Percentiles rank a stretch among this genome's conserved stretches.
Evolutionary conservation across 139 green algal genomes (phyloP).

Genomic region (Chlorella sp.): DNA sequence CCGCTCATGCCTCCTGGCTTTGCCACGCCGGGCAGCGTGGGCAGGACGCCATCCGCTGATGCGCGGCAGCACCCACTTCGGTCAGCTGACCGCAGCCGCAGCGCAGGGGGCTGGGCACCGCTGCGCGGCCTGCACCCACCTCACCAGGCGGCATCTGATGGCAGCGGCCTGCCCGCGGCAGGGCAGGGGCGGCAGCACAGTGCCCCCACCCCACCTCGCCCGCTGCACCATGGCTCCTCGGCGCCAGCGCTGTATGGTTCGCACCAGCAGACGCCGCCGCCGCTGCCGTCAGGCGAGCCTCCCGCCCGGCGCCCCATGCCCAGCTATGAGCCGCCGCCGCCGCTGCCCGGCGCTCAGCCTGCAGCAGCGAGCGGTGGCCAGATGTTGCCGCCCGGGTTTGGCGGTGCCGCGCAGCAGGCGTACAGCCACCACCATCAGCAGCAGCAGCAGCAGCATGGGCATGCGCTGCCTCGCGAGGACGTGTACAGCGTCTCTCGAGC

Average conservation of each 20-base stretch:
- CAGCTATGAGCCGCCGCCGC: no score
- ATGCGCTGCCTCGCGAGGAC: not conserved
- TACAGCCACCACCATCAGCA: not conserved
- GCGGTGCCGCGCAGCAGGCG: not conserved
- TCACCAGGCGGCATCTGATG: not conserved
- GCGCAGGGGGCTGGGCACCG: not conserved
- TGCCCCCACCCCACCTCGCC: no score
- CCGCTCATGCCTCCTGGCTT: not conserved
- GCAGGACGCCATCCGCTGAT: not conserved
- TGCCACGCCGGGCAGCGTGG: not conserved
- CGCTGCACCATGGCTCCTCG: no score
- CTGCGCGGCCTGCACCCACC: constrained; percentile 6
- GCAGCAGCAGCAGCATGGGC: not conserved
- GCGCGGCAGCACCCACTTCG: not conserved
- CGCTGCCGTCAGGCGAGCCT: no score
- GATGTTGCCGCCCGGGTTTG: not conserved
- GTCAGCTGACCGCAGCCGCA: not conserved
- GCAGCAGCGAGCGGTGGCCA: not conserved
- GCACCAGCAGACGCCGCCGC: no score
- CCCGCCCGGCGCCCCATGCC: no score
- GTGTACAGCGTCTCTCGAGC: not conserved
- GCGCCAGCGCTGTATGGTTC: no score
- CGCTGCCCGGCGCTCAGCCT: no score
- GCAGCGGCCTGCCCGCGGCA: not conserved
- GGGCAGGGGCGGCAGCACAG: not conserved